These are phyloP conservation scores for Aspergillus ochraceus DNA, from an alignment of 2,329 filamentous ascomycete genomes.

Conservation along the genomic window DNA sequence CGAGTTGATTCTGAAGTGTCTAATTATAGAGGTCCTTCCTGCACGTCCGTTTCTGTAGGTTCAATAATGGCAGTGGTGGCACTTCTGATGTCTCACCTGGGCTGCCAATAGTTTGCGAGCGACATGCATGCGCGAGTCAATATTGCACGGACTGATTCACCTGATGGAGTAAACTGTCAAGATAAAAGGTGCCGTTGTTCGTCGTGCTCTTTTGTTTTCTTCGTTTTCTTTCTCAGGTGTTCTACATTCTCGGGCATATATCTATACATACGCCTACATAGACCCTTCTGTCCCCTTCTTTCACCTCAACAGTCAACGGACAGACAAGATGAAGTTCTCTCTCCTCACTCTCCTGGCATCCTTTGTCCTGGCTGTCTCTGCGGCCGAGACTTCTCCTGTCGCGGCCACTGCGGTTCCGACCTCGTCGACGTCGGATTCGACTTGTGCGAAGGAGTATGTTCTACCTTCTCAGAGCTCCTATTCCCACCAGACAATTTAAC, in stretches of 20 bases:
- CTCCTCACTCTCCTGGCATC: background rate
- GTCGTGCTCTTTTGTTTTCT: background rate
- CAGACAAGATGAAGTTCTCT: background rate
- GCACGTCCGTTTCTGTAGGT: background rate
- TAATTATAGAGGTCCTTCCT: background rate
- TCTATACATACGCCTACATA: background rate
- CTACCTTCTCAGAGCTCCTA: background rate
- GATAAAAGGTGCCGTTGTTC: background rate
- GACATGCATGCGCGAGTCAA: background rate
- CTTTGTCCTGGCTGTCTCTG: background rate
- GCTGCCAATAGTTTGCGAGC: background rate
- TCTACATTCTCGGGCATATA: background rate
- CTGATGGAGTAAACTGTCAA: background rate
- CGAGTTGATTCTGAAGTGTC: background rate
- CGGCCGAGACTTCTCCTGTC: background rate
- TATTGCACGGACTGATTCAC: background rate
- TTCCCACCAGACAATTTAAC: no score
- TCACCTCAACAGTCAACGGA: background rate
- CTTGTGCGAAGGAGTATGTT: constrained; percentile 13
- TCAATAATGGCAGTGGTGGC: background rate
- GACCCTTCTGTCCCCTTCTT: background rate
- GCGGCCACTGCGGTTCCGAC: background rate
- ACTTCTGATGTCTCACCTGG: background rate
- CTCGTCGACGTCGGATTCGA: background rate
- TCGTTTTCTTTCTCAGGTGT: background rate